Evolutionary conservation across 2,329 filamentous ascomycete species (phyloP), one percentile per base, ranked within the genome.

Genomic region (Dactylellina sp.): DNA sequence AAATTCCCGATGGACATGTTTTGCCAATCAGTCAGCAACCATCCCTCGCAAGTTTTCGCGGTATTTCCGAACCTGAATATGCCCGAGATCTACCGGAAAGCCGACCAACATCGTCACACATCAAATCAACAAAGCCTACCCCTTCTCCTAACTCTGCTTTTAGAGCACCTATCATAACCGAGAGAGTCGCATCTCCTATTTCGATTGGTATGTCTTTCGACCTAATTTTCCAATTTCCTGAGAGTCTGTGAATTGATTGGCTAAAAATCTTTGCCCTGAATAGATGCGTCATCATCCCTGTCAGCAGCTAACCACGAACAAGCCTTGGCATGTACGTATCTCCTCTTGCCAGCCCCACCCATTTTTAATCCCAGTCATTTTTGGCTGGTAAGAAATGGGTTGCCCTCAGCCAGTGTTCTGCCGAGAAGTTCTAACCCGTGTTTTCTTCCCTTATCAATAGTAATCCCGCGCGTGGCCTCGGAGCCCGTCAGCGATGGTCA

Each of bases 261-360:
- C 66, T 64, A n/a, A 66, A 55, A 52, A 39, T 39, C 39, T 24
- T 7, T 49, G 39, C 25, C 22, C 47, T 46, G 22, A 50, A 47
- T 35, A 20, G 9, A 47, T 72, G 50, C 59, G 61, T 66, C 70
- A 74, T 39, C 55, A 74, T 61, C 61, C 70, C 70, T 66, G 70
- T 20, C 57, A 3, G 12, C 35, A 57, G 25, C 42, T 11, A 11
- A 16, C 18, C 14, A 39, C 7, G 37, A 57, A 55, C 65, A 66
- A 55, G 49, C 55, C 70, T 74, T 74, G 70, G 70, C 70, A 49
- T 46, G 70, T 74, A 74, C 66, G 68, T 60, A 28, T n/a, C 12
- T 35, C 40, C 14, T 40, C 37, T 40, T n/a, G 52, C 70, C 61
- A 55, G 40, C 61, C 70, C 66, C 60, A 49, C 39, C 53, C 22